phyloP scores from a whole-genome alignment of 139 green algal species.

The Chlamydomonas sp. region DNA sequence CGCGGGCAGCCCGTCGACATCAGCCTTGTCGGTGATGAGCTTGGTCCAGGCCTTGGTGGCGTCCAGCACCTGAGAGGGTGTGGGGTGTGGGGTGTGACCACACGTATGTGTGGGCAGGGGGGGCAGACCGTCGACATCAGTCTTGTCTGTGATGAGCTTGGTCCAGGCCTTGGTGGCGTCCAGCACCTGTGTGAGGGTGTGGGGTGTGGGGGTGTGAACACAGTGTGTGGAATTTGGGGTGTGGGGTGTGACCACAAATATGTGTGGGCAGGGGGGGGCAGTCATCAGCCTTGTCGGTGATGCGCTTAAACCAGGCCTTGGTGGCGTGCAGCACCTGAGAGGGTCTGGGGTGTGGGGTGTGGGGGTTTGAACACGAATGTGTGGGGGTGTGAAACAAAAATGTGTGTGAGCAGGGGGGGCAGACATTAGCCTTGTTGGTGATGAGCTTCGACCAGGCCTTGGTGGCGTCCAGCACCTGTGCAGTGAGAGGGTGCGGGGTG shows the following conservation, averaged over 20 bases:
- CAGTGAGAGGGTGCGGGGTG: background rate
- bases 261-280: no score
- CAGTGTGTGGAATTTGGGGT: no score
- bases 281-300: slow-evolving; percentile 75
- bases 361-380: no score
- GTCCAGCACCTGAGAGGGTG: no score
- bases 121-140: slow-evolving; percentile 75
- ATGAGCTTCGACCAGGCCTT: slow-evolving; percentile 72
- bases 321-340: slow-evolving; percentile 79
- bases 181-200: slow-evolving; percentile 58
- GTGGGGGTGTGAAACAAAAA: no score
- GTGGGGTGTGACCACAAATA: no score
- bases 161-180: slow-evolving; percentile 82
- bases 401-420: no score
- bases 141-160: slow-evolving; percentile 71
- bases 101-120: no score
- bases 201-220: no score
- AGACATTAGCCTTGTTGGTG: slow-evolving; percentile 57
- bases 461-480: slow-evolving; percentile 67
- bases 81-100: no score
- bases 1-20: slow-evolving; percentile 74
- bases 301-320: slow-evolving; percentile 66
- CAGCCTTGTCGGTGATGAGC: slow-evolving; percentile 66
- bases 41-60: slow-evolving; percentile 79
- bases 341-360: no score